A percentile compares a stretch with the other conserved stretches of the same genome.
These are phyloP conservation scores for Camellia sinensis DNA, from an alignment of 148 eudicot genomes.

Conservation along the genomic window DNA sequence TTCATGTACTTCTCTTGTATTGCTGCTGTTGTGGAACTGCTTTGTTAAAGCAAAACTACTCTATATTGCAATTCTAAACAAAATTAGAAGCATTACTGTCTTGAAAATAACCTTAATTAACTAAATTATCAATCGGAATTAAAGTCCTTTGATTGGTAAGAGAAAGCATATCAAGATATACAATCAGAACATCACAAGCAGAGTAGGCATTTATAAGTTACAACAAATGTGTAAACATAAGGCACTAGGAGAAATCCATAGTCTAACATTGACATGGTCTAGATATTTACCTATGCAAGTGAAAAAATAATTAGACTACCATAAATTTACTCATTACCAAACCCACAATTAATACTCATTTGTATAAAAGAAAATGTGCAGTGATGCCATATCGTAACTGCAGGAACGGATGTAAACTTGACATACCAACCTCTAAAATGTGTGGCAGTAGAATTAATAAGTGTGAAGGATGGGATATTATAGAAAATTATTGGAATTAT, in stretches of 20 bases:
- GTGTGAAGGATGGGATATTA: neutral
- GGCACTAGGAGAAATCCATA: neutral
- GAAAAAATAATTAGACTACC: neutral
- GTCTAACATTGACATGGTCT: neutral
- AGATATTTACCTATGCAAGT: neutral
- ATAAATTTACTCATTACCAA: neutral
- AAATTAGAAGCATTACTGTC: neutral
- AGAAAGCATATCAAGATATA: neutral
- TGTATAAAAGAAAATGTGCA: neutral
- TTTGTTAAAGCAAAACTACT: conserved; percentile 45
- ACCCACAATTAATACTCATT: neutral
- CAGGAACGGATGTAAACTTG: neutral
- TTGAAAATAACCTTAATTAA: neutral
- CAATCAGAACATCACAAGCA: neutral
- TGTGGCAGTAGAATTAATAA: neutral
- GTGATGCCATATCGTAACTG: neutral
- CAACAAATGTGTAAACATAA: neutral
- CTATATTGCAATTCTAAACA: neutral
- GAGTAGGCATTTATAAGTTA: neutral
- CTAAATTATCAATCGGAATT: neutral
- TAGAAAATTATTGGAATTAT: no score
- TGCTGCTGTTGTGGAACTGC: conserved; percentile 67
- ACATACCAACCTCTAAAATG: neutral
- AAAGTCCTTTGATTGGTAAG: neutral
- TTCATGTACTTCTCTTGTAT: conserved; percentile 96